Percentiles rank a stretch among this genome's conserved stretches.
phyloP scores from a whole-genome alignment of 2,329 filamentous ascomycete genomes.

The Penicillium sclerotiorum region DNA sequence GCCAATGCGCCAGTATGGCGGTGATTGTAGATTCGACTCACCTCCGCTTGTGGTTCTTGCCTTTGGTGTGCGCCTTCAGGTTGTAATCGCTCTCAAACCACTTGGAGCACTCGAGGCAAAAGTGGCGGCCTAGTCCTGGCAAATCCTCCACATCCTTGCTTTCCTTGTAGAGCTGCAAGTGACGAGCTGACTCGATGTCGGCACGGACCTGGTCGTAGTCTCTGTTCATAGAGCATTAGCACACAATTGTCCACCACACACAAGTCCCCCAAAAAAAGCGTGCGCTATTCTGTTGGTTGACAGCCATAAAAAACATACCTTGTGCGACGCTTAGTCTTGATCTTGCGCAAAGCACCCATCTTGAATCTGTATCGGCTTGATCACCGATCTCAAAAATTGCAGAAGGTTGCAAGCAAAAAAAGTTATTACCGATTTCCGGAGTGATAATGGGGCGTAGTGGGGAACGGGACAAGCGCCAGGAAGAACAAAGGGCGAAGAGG shows the following conservation, averaged over 20 bases:
- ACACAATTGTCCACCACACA: too few relatives aligned
- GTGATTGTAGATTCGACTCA: constrained; percentile 37
- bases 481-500: constrained; percentile 11
- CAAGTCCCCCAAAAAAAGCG: too few relatives aligned
- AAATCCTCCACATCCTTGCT: constrained; percentile 83
- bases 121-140: constrained; percentile 80
- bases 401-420: constrained; percentile 21
- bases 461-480: constrained; percentile 28
- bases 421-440: constrained; percentile 42
- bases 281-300: background rate
- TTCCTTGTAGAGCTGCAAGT: constrained; percentile 76
- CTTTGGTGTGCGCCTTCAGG: constrained; percentile 73
- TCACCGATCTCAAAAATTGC: constrained; percentile 18
- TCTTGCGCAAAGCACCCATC: constrained; percentile 69
- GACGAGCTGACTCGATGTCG: constrained; percentile 76
- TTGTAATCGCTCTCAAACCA: constrained; percentile 89
- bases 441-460: constrained; percentile 28
- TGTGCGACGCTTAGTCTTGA: constrained; percentile 73
- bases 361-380: constrained; percentile 29
- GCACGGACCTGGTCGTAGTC: constrained; percentile 90
- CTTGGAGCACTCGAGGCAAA: constrained; percentile 92
- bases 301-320: constrained; percentile 56
- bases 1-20: background rate
- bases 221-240: constrained; percentile 53
- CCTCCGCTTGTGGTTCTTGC: constrained; percentile 94